Conservation (phyloP, 2,329 filamentous ascomycete species). For the Grosmannia huntii region DNA sequence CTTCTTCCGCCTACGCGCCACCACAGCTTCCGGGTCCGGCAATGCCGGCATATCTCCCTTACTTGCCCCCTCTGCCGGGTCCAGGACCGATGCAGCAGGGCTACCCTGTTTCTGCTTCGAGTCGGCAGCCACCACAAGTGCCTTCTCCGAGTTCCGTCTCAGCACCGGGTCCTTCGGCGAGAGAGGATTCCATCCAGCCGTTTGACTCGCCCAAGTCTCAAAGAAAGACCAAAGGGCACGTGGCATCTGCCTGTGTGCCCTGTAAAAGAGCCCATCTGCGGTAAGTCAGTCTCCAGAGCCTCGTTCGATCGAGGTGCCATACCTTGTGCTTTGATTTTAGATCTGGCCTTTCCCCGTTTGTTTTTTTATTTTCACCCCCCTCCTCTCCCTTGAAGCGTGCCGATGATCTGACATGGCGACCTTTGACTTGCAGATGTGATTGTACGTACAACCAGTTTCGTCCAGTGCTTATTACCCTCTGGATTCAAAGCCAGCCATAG, state of each 20-base stretch:
- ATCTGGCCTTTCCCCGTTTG: neutral
- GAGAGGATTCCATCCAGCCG: conserved; percentile 19
- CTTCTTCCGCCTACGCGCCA: conserved; percentile 14
- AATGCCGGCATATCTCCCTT: conserved; percentile 18
- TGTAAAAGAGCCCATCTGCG: conserved; percentile 74
- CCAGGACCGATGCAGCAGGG: conserved; percentile 9
- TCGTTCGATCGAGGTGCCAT: too few relatives aligned
- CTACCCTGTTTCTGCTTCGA: conserved; percentile 5
- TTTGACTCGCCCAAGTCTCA: conserved; percentile 47
- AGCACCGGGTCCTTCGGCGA: neutral
- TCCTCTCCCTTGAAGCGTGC: neutral
- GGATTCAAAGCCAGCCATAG: too few relatives aligned
- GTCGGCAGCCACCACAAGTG: conserved; percentile 23
- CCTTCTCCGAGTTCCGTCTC: conserved; percentile 24
- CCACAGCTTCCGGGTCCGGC: conserved; percentile 16
- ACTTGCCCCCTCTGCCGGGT: conserved; percentile 15
- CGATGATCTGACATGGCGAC: conserved; percentile 5
- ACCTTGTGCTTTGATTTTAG: too few relatives aligned
- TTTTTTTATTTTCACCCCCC: neutral
- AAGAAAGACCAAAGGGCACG: conserved; percentile 65
- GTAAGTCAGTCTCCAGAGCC: conserved; percentile 23
- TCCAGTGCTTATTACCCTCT: neutral
- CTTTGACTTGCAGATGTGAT: conserved; percentile 39
- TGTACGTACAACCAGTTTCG: conserved; percentile 36
- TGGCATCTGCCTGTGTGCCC: conserved; percentile 73